Evolutionary conservation across 106 monocot genomes (phyloP).

Genomic region (Dioscorea dumetorum): DNA sequence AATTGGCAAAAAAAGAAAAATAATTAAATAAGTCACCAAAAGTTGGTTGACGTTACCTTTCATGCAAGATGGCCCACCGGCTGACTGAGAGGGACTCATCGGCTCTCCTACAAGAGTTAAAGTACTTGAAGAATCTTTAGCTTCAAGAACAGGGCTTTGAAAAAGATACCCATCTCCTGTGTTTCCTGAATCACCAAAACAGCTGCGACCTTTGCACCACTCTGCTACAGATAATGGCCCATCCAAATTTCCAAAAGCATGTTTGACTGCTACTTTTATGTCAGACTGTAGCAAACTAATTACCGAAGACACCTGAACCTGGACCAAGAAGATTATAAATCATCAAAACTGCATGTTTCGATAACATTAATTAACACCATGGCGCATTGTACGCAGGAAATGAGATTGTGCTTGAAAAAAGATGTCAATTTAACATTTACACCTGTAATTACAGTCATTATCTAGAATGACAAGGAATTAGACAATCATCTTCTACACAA

Average conservation of each 20-base stretch:
- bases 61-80: constrained; percentile 30
- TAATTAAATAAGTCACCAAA: too few species aligned
- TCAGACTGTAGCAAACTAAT: constrained; percentile 85
- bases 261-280: constrained; percentile 65
- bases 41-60: constrained; percentile 41
- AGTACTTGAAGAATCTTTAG: constrained; percentile 55
- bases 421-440: too few species aligned
- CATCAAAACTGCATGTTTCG: too few species aligned
- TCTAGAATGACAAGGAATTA: too few species aligned
- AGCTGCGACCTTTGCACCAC: constrained; percentile 75
- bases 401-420: too few species aligned
- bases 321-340: constrained; percentile 12
- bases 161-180: constrained; percentile 49
- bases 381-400: too few species aligned
- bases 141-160: constrained; percentile 36
- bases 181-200: constrained; percentile 30
- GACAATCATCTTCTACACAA: too few species aligned
- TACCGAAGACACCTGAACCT: constrained; percentile 68
- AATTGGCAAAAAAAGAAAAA: too few species aligned
- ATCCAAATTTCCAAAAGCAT: constrained; percentile 77
- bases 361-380: too few species aligned
- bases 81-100: constrained; percentile 60
- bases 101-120: constrained; percentile 52
- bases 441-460: too few species aligned
- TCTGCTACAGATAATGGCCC: constrained; percentile 74